Evolutionary conservation across 805 yeast species (phyloP).

Genomic region (Nakazawaea siamensis): DNA sequence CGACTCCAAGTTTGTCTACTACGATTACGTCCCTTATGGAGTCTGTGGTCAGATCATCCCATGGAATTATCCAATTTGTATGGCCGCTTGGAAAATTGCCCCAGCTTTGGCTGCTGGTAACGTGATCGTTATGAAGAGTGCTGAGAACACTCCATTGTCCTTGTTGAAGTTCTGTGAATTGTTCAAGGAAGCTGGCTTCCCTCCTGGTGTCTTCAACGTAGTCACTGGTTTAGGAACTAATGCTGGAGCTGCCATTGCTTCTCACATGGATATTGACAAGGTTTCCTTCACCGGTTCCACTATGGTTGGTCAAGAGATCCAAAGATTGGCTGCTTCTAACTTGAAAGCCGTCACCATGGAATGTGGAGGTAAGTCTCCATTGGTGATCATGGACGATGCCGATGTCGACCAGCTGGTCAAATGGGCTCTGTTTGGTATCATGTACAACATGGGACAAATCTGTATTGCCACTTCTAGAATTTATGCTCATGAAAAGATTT

Average conservation of each 20-base stretch:
- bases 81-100: conserved; percentile 72
- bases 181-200: conserved; percentile 60
- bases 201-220: conserved; percentile 70
- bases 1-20: conserved; percentile 47
- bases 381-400: conserved; percentile 42
- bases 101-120: conserved; percentile 75
- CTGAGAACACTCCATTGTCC: conserved; percentile 69
- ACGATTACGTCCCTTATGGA: conserved; percentile 28
- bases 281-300: conserved; percentile 82
- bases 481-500: conserved; percentile 32
- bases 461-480: conserved; percentile 40
- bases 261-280: conserved; percentile 59
- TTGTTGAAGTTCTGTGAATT: conserved; percentile 59
- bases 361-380: conserved; percentile 56
- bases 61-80: conserved; percentile 77
- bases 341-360: conserved; percentile 52
- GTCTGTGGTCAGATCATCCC: conserved; percentile 78
- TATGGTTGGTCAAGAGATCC: conserved; percentile 60
- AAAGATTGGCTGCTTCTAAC: conserved; percentile 55
- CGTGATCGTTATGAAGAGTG: conserved; percentile 63
- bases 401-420: conserved; percentile 43
- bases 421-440: conserved; percentile 40
- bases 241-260: conserved; percentile 60
- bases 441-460: conserved; percentile 39
- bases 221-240: conserved; percentile 65